phyloP scores from a whole-genome alignment of 2,329 filamentous ascomycete genomes.

The Colletotrichum tanaceti region DNA sequence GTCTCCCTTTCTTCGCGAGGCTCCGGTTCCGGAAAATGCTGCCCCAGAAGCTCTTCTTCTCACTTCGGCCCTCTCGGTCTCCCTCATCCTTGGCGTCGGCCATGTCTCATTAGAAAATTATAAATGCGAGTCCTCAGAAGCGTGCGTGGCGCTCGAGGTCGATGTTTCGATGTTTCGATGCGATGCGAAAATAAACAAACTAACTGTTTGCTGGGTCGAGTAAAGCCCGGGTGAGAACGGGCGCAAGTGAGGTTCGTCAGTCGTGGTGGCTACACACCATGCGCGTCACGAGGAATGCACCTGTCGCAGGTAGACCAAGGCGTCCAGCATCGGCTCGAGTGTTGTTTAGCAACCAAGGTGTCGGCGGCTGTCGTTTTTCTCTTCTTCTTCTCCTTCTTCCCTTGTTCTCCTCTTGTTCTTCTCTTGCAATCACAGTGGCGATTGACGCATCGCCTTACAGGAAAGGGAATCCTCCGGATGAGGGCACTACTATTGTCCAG shows the following conservation, averaged over 20 bases:
- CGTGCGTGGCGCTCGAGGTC: neutral
- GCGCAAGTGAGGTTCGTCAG: conserved; percentile 36
- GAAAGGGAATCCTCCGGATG: neutral
- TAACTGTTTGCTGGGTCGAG: conserved; percentile 10
- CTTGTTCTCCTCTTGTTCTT: neutral
- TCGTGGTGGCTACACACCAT: conserved; percentile 41
- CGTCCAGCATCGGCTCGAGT: conserved; percentile 30
- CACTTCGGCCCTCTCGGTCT: conserved; percentile 43
- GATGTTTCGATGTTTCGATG: neutral
- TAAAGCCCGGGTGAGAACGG: conserved; percentile 19
- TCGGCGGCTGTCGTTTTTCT: neutral
- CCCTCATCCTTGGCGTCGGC: conserved; percentile 47
- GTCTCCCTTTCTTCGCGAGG: conserved; percentile 52
- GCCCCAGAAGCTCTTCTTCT: conserved; percentile 61
- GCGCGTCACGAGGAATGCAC: conserved; percentile 40
- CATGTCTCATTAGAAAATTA: conserved; percentile 44
- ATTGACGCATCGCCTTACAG: conserved; percentile 14
- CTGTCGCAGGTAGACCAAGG: conserved; percentile 35
- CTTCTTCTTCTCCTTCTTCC: too few species aligned
- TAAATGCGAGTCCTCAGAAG: neutral
- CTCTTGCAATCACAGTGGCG: conserved; percentile 5
- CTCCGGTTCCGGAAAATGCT: conserved; percentile 62
- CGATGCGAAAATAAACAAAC: conserved; percentile 4
- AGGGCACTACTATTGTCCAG: neutral
- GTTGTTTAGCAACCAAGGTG: neutral